Base-by-base conservation (phyloP, 164 flowering plant genomes). In the Chimonanthus salicifolius region DNA sequence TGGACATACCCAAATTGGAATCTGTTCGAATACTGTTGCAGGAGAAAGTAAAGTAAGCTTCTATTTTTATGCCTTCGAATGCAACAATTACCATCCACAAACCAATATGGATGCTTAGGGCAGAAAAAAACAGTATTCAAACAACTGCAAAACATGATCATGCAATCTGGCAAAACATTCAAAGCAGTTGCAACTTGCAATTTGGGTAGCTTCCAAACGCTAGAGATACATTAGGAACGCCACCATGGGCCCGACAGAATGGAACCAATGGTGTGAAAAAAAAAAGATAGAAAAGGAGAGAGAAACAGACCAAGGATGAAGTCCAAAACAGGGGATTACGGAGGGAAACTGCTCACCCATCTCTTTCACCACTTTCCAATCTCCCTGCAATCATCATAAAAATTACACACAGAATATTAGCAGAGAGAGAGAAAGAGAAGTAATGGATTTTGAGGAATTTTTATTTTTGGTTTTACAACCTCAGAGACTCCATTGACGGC, bases 401-500 rank as follows among this genome's bases (percentile, higher is more conserved):
- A 11, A 49, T 6, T 15, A 6, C 21, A 11, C 10, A n/a, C 15
- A 10, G 2, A 63, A 63, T 16, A 66, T 9, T 47, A 16, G 13
- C 21, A 48, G 20, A 62, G 54, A 54, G 64, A 44, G 49, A 58
- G 72, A 46, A 48, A 33, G 45, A 11, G 47, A 47, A 62, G 54
- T 45, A 68, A 13, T n/a, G 20, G 33, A 6, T 8, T 11, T 54
- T 13, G 60, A 11, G 11, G 3, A 11, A 2, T 54, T 13, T 49
- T 54, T n/a, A 10, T 54, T n/a, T 10, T 54, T n/a, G 3, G 4
- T 8, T 5, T 58, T 16, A 43, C 47, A 62, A 82, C 90, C 85
- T 93, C 98, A 16, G 88, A 84, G 45, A 84, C 84, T 51, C 99
- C 98, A 86, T 95, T 95, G 51, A 95, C 99, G 62, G 91, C 99